phyloP scores from a whole-genome alignment of 2,329 filamentous ascomycete genomes.

The Aureobasidium namibiae region DNA sequence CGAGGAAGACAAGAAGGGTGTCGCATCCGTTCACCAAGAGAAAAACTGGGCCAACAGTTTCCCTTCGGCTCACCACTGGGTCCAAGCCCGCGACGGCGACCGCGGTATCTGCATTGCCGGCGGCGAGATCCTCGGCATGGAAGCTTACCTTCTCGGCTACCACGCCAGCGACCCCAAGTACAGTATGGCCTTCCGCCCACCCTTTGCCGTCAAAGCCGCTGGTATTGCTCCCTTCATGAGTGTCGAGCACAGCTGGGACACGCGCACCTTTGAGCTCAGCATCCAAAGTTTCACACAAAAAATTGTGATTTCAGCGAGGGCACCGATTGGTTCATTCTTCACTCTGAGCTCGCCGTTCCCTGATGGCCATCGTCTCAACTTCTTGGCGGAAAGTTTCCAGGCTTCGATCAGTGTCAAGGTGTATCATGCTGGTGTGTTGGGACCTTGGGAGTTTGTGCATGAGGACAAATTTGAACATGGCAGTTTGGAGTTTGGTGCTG shows the following conservation, averaged over 20 bases:
- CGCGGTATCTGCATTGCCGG: constrained; percentile 29
- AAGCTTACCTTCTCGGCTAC: constrained; percentile 41
- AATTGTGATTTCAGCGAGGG: constrained; percentile 33
- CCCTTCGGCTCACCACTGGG: constrained; percentile 36
- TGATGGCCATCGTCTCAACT: constrained; percentile 38
- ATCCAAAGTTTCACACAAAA: constrained; percentile 33
- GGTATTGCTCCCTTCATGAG: constrained; percentile 35
- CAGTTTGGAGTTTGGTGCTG: constrained; percentile 43
- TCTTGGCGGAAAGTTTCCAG: constrained; percentile 39
- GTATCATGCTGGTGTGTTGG: constrained; percentile 27
- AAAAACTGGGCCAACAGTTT: constrained; percentile 45
- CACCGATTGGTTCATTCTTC: constrained; percentile 37
- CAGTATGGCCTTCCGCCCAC: constrained; percentile 37
- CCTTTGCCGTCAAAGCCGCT: constrained; percentile 32
- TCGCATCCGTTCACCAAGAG: constrained; percentile 39
- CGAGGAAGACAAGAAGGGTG: constrained; percentile 23
- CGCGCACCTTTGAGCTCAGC: constrained; percentile 30
- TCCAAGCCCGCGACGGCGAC: constrained; percentile 25
- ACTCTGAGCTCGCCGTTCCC: constrained; percentile 38
- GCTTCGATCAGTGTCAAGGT: constrained; percentile 36
- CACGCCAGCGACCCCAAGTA: constrained; percentile 26
- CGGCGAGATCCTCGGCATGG: constrained; percentile 32
- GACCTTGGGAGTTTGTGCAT: constrained; percentile 33
- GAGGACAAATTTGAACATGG: constrained; percentile 34
- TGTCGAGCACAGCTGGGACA: constrained; percentile 33